These are phyloP conservation scores for Xeromyces bisporus DNA, from an alignment of 495 filamentous ascomycete species.

Conservation along the genomic window DNA sequence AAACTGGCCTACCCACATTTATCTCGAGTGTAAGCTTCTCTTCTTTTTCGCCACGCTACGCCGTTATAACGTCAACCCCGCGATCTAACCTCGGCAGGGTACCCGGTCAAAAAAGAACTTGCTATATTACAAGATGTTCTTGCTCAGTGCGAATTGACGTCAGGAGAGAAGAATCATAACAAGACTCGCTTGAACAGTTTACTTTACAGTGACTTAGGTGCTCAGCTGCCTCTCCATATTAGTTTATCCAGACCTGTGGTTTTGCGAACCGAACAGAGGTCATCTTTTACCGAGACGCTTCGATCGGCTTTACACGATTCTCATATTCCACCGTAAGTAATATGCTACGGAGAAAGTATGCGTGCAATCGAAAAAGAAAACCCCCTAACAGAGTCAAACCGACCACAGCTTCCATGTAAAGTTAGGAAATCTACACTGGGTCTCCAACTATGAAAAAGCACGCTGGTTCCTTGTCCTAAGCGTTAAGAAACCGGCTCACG, in stretches of 20 bases:
- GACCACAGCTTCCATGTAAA: slow-evolving; percentile 38
- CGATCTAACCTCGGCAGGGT: slow-evolving; percentile 40
- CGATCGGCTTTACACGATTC: slow-evolving; percentile 19
- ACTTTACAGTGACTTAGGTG: slow-evolving; percentile 57
- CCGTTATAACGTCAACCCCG: neutral
- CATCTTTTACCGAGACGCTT: slow-evolving; percentile 36
- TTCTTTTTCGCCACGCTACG: neutral
- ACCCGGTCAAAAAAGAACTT: slow-evolving; percentile 43
- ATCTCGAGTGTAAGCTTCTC: slow-evolving; percentile 68
- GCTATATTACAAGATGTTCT: slow-evolving; percentile 36
- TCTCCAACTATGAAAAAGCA: slow-evolving; percentile 53
- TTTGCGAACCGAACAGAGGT: slow-evolving; percentile 47
- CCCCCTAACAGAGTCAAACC: no score
- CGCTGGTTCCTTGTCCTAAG: slow-evolving; percentile 78
- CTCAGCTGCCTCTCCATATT: slow-evolving; percentile 72
- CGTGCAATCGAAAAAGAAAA: slow-evolving; percentile 1
- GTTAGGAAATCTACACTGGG: slow-evolving; percentile 40
- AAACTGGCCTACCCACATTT: slow-evolving; percentile 85
- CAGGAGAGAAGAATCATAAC: no score
- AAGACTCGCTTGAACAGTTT: slow-evolving; percentile 40
- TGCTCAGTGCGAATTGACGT: slow-evolving; percentile 13
- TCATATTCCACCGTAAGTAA: slow-evolving; percentile 29
- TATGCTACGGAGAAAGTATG: neutral
- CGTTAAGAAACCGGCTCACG: slow-evolving; percentile 27
- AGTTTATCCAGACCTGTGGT: slow-evolving; percentile 65